Base-by-base conservation (phyloP, 108 stramenopile genomes). In the Cyclostephanos tholiformis region DNA sequence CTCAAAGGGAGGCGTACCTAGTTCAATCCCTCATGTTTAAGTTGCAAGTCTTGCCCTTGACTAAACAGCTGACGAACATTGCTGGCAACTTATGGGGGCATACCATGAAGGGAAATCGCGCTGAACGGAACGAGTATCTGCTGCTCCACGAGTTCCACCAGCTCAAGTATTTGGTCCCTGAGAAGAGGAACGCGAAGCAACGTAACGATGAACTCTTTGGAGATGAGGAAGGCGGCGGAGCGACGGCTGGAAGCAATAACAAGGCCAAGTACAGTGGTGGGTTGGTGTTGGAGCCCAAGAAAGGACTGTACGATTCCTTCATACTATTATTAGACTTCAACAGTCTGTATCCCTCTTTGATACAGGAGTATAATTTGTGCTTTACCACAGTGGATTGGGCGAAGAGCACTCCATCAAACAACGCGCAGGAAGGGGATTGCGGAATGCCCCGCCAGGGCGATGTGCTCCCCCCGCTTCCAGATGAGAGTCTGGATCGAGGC, bases 311-410 rank as follows among this genome's bases (percentile, higher is more conserved):
- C 79, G 99, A 99, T 86, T 90, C 96, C 35, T 98, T 95, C 85
- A 98, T 99, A 75, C 92, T 99, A 25, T 76, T 99, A 43, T 73
- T 99, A 53, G 99, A 99, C 85, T 99, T 99, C 92, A 98, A 98
- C 89, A 95, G 93, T 77, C 85, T 99, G 62, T 99, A 99, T 75
- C 99, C 99, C 0, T 96, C 95, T 19, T 88, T 99, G 59, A 99
- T 99, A 64, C 99, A 99, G 85, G 99, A 99, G 88, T 99, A 98
- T 92, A 99, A 99, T 82, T 83, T 99, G 65, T 99, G 99, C 85
- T 99, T 98, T 72, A 99, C 99, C 30, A 99, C 99, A 13, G 83
- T 99, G 75, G 95, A 98, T 60, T 98, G 98, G 97, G 67, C 95
- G 10, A 68, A 69, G 22, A 84, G 64, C 58, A 63, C 23, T 59